Percentiles rank a stretch among this genome's conserved stretches.
Evolutionary conservation across 768 basidiomycete genomes (phyloP).

Genomic region (Sistotremastrum niveocremeum): DNA sequence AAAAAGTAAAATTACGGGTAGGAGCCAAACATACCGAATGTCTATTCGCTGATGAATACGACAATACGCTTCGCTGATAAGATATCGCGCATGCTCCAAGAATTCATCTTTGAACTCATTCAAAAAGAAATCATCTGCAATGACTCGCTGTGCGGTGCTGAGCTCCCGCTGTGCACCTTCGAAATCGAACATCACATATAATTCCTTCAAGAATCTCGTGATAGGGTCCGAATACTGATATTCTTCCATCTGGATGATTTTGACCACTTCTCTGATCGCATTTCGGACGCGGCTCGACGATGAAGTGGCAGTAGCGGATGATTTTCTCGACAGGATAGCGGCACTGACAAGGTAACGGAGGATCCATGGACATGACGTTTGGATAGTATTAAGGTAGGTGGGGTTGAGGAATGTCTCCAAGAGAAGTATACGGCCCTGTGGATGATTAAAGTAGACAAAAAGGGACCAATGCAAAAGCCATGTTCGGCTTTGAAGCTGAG

Average conservation of each 20-base stretch:
- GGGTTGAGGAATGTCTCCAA: slow-evolving; percentile 95
- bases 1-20: background rate
- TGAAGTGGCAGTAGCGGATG: slow-evolving; percentile 32
- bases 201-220: slow-evolving; percentile 83
- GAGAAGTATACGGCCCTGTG: slow-evolving; percentile 77
- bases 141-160: slow-evolving; percentile 62
- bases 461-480: slow-evolving; percentile 98
- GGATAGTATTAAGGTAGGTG: slow-evolving; percentile 96
- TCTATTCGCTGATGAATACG: slow-evolving; percentile 90
- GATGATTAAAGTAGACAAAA: slow-evolving; percentile 97
- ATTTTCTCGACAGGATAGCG: slow-evolving; percentile 81
- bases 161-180: slow-evolving; percentile 84
- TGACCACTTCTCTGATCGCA: slow-evolving; percentile 83
- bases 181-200: slow-evolving; percentile 94
- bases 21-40: slow-evolving; percentile 43
- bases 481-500: slow-evolving; percentile 85
- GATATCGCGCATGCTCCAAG: slow-evolving; percentile 89
- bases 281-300: slow-evolving; percentile 66
- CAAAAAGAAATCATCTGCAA: slow-evolving; percentile 90
- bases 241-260: slow-evolving; percentile 88
- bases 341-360: slow-evolving; percentile 90
- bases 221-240: slow-evolving; percentile 94
- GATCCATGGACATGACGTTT: slow-evolving; percentile 90
- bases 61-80: slow-evolving; percentile 96
- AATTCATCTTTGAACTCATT: slow-evolving; percentile 86